Base-by-base conservation (phyloP, 495 filamentous ascomycete genomes). In the Penicillium canariense region DNA sequence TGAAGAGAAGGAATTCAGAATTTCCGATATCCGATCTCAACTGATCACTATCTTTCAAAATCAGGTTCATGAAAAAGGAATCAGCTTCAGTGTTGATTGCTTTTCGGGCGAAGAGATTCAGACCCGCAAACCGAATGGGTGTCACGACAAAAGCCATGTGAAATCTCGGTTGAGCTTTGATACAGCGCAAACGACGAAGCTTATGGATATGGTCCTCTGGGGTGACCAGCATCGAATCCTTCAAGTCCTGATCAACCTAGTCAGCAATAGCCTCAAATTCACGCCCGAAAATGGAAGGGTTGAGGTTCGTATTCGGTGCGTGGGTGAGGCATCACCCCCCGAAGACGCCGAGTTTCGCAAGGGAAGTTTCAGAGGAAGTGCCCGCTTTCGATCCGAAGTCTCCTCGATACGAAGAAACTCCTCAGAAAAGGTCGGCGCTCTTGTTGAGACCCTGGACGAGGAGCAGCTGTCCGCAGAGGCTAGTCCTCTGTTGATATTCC, bases 241-340 rank as follows among this genome's bases (percentile, higher is more conserved):
- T 11, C 91, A 96, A 62, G 87, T 95, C 26, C 80, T 96, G 40
- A 96, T 96, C 74, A 97, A 97, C 39, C 78, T 97, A 12, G 90
- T 96, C 35, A 89, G 87, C 71, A 97, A 97, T 70, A 89, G 87
- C 62, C 74, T 96, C 12, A 97, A 97, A 65, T 97, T 97, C 62
- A 97, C 92, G 2, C 90, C 90, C 0, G 72, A 84, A 35, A 82
- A 85, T 7, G 91, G 91, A 9, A 82, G 76, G 36, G 86, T 96
- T 2, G 74, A 83, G 14, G 80, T 96, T 26, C 80, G 83, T 11
- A 90, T 96, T 52, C 83, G 79, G 50, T 91, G 89, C 55, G n/a
- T 64, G 5, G 61, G 56, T 3, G 68, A 68, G 18, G 84, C 57
- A 67, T 38, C 20, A 34, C 48, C 7, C n/a, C 56, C 28, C 26